Percentiles rank a stretch among this genome's conserved stretches.
phyloP scores from a whole-genome alignment of 129 eudicot species.

The Deinandra increscens region DNA sequence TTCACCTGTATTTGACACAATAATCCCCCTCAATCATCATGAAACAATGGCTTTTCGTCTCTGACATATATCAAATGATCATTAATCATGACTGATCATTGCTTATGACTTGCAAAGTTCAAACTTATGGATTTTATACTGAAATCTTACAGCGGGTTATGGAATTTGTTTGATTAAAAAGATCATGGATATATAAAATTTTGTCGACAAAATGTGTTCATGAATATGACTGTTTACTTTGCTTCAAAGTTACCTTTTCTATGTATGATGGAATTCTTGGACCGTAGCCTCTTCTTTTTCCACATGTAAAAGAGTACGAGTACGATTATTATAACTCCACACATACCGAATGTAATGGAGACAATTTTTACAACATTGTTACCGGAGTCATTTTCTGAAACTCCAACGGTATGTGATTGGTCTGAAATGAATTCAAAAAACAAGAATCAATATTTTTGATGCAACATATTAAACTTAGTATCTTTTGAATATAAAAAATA shows the following conservation, averaged over 20 bases:
- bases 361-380: conserved; percentile 27
- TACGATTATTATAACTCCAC: conserved; percentile 28
- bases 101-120: background rate
- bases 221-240: background rate
- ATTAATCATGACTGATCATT: background rate
- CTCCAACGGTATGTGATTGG: too few species aligned
- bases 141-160: background rate
- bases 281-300: conserved; percentile 23
- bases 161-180: background rate
- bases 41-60: conserved; percentile 53
- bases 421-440: too few species aligned
- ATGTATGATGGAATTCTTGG: conserved; percentile 25
- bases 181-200: background rate
- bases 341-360: conserved; percentile 33
- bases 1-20: conserved; percentile 46
- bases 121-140: background rate
- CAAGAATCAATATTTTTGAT: too few species aligned
- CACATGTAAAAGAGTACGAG: conserved; percentile 30
- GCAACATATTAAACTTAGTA: too few species aligned
- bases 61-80: conserved; percentile 33
- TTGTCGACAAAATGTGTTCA: background rate
- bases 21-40: conserved; percentile 38
- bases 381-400: conserved; percentile 33
- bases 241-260: background rate
- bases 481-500: too few species aligned